Base-by-base conservation (phyloP, 108 stramenopile species). In the Fragilariopsis cylindrus region DNA sequence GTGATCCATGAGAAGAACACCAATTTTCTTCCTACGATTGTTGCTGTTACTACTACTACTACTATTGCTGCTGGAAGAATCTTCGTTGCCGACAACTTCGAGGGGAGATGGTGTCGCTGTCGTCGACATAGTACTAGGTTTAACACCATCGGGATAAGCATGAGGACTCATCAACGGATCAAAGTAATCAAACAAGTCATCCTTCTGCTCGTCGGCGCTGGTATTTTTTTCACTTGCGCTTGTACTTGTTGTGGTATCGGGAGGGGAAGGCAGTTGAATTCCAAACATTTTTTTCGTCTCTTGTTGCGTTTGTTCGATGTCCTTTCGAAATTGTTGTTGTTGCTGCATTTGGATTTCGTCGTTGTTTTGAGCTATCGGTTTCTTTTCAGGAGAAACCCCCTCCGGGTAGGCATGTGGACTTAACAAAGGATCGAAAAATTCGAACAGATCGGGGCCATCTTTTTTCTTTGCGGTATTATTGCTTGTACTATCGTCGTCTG, bases 1-100 rank as follows among this genome's bases (percentile, higher is more conserved):
- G 76, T 96, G 97, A 76, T 97, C 97, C 60, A 96, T 93, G 55
- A 97, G 82, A 15, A 97, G 82, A 62, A 97, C 86, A 39, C 94
- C 97, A 53, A 96, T 60, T 66, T 77, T 74, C 45, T 69, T 62
- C 64, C 67, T 70, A 18, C 57, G 63, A 13, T 43, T 16, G 15
- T 73, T 49, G 40, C 52, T 69, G 3, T 19, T 60, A 63, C 11
- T 69, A 16, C 52, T 58, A 4, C 43, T 12, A 7, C 50, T 56
- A 8, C 19, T 19, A 50, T 39, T 15, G 48, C 18, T 21, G n/a
- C 16, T 7, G 13, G 62, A 40, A 47, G 69, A 46, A 21, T 60
- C 44, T 19, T 41, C 58, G 42, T 42, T 64, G 11, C 63, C 39
- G 3, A 48, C 42, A 9, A 64, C 45, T 8, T 50, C 42, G 18